phyloP scores from a whole-genome alignment of 2,329 filamentous ascomycete genomes.

The Colletotrichum trifolii region DNA sequence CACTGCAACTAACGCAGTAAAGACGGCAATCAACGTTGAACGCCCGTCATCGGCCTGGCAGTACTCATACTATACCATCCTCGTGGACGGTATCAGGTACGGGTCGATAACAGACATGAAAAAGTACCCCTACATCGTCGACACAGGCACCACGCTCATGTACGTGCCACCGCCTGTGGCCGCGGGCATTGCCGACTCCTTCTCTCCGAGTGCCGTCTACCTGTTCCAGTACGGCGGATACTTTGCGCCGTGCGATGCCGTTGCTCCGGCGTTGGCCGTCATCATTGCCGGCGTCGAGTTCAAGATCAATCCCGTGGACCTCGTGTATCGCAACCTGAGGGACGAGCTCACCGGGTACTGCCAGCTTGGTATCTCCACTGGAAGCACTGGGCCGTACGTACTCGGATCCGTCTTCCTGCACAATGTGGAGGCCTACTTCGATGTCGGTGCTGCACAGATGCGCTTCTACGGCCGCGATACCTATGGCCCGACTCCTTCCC shows the following conservation, averaged over 20 bases:
- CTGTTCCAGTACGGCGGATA: constrained; percentile 59
- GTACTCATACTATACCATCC: constrained; percentile 65
- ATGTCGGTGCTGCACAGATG: constrained; percentile 58
- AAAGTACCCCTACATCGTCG: constrained; percentile 62
- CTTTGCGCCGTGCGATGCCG: constrained; percentile 60
- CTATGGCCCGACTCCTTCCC: constrained; percentile 29
- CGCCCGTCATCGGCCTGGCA: constrained; percentile 52
- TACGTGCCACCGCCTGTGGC: constrained; percentile 62
- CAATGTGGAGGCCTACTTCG: constrained; percentile 61
- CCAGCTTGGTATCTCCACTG: constrained; percentile 58
- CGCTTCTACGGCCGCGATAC: constrained; percentile 50
- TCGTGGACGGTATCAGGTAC: constrained; percentile 60
- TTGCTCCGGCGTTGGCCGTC: constrained; percentile 57
- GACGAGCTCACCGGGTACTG: constrained; percentile 60
- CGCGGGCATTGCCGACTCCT: constrained; percentile 58
- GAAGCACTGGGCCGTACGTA: constrained; percentile 58
- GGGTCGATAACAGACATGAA: constrained; percentile 53
- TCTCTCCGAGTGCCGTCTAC: constrained; percentile 59
- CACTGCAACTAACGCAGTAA: not conserved
- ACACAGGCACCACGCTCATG: constrained; percentile 63
- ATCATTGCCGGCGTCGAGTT: constrained; percentile 56
- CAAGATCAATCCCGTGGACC: constrained; percentile 59
- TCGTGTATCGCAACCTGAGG: constrained; percentile 56
- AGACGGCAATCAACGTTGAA: constrained; percentile 57
- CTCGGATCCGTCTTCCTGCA: constrained; percentile 63